These are phyloP conservation scores for Phialophora tarda DNA, from an alignment of 2,329 filamentous ascomycete species.

Conservation along the genomic window DNA sequence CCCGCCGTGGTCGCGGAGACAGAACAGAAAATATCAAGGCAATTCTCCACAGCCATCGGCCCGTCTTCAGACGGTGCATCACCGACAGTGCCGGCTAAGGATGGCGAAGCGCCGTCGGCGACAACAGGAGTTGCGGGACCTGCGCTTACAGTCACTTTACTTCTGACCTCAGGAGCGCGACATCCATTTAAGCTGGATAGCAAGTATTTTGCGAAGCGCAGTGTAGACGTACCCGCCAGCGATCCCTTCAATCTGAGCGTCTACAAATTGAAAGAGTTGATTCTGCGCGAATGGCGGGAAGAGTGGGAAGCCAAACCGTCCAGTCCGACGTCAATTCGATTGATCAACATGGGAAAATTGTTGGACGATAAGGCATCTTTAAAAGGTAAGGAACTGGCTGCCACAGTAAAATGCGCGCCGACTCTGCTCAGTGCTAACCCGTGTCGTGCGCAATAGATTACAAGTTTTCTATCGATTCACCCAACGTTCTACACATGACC, in stretches of 20 bases:
- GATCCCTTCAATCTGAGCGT: conserved; percentile 91
- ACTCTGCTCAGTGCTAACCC: background rate
- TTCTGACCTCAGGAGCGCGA: conserved; percentile 79
- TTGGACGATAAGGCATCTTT: conserved; percentile 85
- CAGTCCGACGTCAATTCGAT: conserved; percentile 83
- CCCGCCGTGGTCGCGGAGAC: conserved; percentile 16
- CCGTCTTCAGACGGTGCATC: conserved; percentile 37
- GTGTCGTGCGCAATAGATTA: conserved; percentile 64
- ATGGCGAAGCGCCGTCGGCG: conserved; percentile 30
- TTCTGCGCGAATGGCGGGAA: conserved; percentile 87
- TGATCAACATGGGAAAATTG: conserved; percentile 91
- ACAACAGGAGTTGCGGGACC: conserved; percentile 49
- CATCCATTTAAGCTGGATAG: conserved; percentile 91
- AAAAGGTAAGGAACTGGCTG: conserved; percentile 65
- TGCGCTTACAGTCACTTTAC: conserved; percentile 68
- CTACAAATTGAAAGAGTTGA: conserved; percentile 92
- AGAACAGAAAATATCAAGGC: conserved; percentile 27
- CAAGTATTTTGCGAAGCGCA: conserved; percentile 80
- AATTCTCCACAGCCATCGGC: conserved; percentile 38
- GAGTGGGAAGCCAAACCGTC: conserved; percentile 88
- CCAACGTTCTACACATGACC: conserved; percentile 94
- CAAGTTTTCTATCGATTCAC: conserved; percentile 72
- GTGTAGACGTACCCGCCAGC: conserved; percentile 74
- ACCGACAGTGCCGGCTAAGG: conserved; percentile 42
- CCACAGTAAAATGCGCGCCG: background rate